These are phyloP conservation scores for Cantharellus cinnabarinus DNA, from an alignment of 768 basidiomycete species.

Conservation along the genomic window DNA sequence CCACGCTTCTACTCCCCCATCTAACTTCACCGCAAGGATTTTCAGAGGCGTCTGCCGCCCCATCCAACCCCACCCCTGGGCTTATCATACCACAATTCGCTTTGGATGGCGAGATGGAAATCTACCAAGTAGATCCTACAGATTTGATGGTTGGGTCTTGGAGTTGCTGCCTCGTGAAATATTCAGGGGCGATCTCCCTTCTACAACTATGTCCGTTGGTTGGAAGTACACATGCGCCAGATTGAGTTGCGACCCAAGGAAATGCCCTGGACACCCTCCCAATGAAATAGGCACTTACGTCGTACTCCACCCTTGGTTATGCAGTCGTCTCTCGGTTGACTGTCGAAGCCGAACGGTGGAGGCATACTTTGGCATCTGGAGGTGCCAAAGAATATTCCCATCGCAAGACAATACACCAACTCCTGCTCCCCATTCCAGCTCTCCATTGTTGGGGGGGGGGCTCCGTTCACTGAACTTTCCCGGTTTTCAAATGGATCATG, in stretches of 20 bases:
- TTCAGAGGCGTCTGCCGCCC: too few relatives aligned
- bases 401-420: background rate
- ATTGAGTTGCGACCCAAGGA: background rate
- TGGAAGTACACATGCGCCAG: background rate
- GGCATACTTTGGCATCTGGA: background rate
- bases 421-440: constrained; percentile 22
- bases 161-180: background rate
- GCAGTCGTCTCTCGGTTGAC: background rate
- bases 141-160: background rate
- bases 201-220: background rate
- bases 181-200: background rate
- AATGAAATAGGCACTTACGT: background rate
- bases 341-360: background rate
- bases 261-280: background rate
- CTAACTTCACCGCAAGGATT: too few relatives aligned
- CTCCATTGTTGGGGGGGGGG: constrained; percentile 15
- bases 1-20: too few relatives aligned
- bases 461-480: constrained; percentile 25
- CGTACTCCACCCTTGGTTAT: background rate
- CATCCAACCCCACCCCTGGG: too few relatives aligned
- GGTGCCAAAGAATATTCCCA: background rate
- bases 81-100: too few relatives aligned
- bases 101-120: too few relatives aligned
- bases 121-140: background rate
- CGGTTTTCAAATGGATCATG: constrained; percentile 22